Percentiles rank a stretch among this genome's conserved stretches.
Conservation (phyloP, 2,329 filamentous ascomycete species). For the Xylaria sp. region DNA sequence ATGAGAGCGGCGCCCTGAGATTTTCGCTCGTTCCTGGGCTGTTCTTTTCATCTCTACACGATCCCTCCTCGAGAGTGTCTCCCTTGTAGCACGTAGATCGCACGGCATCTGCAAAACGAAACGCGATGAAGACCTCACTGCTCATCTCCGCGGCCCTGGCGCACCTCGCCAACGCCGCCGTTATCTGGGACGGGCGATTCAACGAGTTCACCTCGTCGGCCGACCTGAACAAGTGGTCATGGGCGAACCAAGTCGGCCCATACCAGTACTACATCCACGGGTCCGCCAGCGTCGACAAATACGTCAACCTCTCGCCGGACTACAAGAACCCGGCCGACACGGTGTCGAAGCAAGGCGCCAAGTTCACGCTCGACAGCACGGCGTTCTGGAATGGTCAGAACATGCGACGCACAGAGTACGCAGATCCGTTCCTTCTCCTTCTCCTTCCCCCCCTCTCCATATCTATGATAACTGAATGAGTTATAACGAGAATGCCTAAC, state of each 20-base stretch:
- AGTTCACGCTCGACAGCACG: slow-evolving; percentile 72
- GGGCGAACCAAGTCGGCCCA: slow-evolving; percentile 67
- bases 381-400: slow-evolving; percentile 78
- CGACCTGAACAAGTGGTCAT: slow-evolving; percentile 69
- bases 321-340: slow-evolving; percentile 75
- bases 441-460: too few relatives aligned
- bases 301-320: slow-evolving; percentile 69
- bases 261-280: slow-evolving; percentile 85
- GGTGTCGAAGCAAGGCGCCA: slow-evolving; percentile 71
- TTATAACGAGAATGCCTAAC: neutral
- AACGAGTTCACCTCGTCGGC: slow-evolving; percentile 62
- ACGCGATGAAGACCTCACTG: slow-evolving; percentile 41
- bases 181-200: slow-evolving; percentile 71
- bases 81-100: neutral
- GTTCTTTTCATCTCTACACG: neutral
- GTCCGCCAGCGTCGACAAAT: slow-evolving; percentile 62
- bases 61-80: neutral
- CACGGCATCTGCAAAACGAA: neutral
- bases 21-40: neutral
- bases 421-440: neutral
- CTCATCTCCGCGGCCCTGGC: slow-evolving; percentile 40
- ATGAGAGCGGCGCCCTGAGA: neutral
- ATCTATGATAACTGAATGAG: neutral
- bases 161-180: slow-evolving; percentile 53
- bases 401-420: slow-evolving; percentile 75